A percentile compares a stretch with the other conserved stretches of the same genome.
phyloP scores from a whole-genome alignment of 495 filamentous ascomycete species.

The Penicillium robsamsonii region DNA sequence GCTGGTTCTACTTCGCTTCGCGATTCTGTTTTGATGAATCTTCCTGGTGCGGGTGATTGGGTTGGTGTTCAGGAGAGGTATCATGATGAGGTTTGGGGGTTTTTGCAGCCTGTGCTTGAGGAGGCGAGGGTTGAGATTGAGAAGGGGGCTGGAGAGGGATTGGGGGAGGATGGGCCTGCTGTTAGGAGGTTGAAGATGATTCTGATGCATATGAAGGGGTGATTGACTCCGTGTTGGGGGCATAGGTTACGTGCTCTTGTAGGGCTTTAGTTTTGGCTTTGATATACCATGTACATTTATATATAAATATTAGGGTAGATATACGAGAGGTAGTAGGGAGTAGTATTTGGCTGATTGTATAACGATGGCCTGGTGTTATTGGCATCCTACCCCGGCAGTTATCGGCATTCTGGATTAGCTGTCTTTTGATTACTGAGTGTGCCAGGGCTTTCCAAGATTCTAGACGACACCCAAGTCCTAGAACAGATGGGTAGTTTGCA shows the following conservation, averaged over 20 bases:
- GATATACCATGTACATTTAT: background rate
- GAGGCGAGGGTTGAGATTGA: constrained; percentile 61
- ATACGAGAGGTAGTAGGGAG: background rate
- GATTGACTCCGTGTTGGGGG: background rate
- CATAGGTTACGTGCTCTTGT: background rate
- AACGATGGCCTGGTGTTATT: background rate
- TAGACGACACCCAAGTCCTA: background rate
- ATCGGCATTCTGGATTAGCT: background rate
- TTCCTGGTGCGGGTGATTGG: constrained; percentile 53
- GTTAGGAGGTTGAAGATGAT: constrained; percentile 51
- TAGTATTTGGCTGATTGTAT: background rate
- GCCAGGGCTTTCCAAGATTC: background rate
- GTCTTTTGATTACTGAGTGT: background rate
- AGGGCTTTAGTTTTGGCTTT: background rate
- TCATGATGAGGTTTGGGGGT: constrained; percentile 78
- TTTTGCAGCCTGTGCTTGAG: constrained; percentile 58
- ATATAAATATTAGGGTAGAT: background rate
- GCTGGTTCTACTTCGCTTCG: constrained; percentile 19
- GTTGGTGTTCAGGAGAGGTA: constrained; percentile 62
- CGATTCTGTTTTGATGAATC: constrained; percentile 29
- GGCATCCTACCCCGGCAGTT: background rate
- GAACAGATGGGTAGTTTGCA: background rate
- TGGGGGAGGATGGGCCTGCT: constrained; percentile 39
- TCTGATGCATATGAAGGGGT: constrained; percentile 45
- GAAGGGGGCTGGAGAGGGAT: constrained; percentile 37